A percentile compares a stretch with the other conserved stretches of the same genome.
These are phyloP conservation scores for Syzygium jambos DNA, from an alignment of 345 rosid genomes.

Conservation along the genomic window DNA sequence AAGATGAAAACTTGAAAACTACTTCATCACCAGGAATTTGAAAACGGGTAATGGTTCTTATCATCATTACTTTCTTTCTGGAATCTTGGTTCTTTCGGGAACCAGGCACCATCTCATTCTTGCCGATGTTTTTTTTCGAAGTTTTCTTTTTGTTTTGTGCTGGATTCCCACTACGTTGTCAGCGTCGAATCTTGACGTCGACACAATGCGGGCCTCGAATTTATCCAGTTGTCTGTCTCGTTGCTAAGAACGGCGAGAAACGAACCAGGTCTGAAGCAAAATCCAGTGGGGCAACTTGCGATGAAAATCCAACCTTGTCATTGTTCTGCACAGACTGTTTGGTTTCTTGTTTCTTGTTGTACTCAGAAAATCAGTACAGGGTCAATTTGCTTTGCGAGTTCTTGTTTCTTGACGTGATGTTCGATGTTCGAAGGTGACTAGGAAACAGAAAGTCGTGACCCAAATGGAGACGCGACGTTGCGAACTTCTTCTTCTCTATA, in stretches of 20 bases:
- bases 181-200: neutral
- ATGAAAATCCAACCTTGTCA: neutral
- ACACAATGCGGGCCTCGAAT: neutral
- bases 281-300: neutral
- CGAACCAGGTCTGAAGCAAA: neutral
- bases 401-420: neutral
- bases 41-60: neutral
- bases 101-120: neutral
- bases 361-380: neutral
- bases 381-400: neutral
- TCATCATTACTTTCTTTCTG: accelerated
- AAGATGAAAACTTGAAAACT: neutral
- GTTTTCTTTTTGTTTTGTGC: neutral
- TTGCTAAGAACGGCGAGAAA: neutral
- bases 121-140: neutral
- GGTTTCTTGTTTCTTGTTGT: neutral
- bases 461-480: neutral
- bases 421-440: neutral
- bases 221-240: neutral
- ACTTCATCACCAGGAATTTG: neutral
- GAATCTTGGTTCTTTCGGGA: neutral
- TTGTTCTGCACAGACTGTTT: neutral
- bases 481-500: neutral
- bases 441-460: neutral
- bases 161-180: neutral